These are phyloP conservation scores for Amphirosellinia nigrospora DNA, from an alignment of 495 filamentous ascomycete genomes.

Conservation along the genomic window DNA sequence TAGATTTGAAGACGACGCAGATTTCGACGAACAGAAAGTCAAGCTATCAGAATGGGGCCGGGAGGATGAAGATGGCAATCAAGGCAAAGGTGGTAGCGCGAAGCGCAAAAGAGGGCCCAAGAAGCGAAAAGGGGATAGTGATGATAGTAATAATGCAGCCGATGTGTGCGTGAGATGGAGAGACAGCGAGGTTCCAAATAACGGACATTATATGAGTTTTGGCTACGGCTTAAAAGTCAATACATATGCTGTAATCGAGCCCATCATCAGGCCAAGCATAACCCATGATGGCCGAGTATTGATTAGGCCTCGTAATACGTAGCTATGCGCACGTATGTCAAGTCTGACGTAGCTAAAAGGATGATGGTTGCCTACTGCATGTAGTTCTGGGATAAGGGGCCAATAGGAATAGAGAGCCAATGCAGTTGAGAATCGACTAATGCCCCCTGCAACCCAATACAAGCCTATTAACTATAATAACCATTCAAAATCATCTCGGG, in stretches of 20 bases:
- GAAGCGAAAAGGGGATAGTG: slow-evolving; percentile 85
- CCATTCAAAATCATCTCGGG: neutral
- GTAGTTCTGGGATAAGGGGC: neutral
- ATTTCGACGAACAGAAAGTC: slow-evolving; percentile 63
- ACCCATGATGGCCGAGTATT: neutral
- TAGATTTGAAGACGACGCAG: slow-evolving; percentile 80
- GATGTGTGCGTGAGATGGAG: slow-evolving; percentile 86
- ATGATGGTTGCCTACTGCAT: neutral
- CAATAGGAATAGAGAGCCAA: slow-evolving; percentile 17
- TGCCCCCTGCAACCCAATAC: slow-evolving; percentile 2
- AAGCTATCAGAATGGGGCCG: slow-evolving; percentile 71
- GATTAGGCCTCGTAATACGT: neutral
- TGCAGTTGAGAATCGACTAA: slow-evolving; percentile 3
- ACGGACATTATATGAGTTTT: neutral
- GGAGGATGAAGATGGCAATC: slow-evolving; percentile 59
- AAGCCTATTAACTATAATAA: neutral
- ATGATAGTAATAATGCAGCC: slow-evolving; percentile 76
- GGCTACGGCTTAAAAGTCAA: neutral
- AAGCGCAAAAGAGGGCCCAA: slow-evolving; percentile 83
- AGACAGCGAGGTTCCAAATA: slow-evolving; percentile 50
- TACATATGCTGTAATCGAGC: neutral
- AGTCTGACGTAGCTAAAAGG: too few relatives aligned
- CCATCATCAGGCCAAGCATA: neutral
- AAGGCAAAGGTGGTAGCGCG: slow-evolving; percentile 50
- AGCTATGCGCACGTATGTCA: too few relatives aligned